Base-by-base conservation (phyloP, 1,284 basidiomycete genomes). In the Fomes fomentarius region DNA sequence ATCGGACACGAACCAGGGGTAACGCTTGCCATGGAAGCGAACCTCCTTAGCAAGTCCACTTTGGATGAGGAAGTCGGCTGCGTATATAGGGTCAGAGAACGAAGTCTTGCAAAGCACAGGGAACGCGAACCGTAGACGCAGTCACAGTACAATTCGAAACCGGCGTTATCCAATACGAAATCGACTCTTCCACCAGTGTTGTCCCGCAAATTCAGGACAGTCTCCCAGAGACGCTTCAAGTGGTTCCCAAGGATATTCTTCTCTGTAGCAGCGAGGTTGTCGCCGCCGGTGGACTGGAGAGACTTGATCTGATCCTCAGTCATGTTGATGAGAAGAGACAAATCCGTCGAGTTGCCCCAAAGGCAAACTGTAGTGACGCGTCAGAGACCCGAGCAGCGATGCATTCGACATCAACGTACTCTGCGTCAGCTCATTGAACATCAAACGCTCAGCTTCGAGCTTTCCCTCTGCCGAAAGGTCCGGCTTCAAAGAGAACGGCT, bases 251-350 rank as follows among this genome's bases (percentile, higher is more conserved):
- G 79, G 58, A 96, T 94, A 65, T 98, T 98, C 78, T 96, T 95
- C 75, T 98, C 95, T 0, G 96, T 97, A 1, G 94, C 92, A 7
- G 96, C 95, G 42, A 98, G 85, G 63, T 95, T 89, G 52, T 96
- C 96, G 26, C 95, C 95, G 24, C 96, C 96, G 19, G 96, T 98
- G 15, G 94, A 95, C 72, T 99, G 96, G n/a, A 98, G 82, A 51
- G 91, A 86, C 74, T 96, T 96, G 76, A 99, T 98, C 72, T 98
- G 96, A 40, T 98, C 96, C 74, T 98, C 96, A 12, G 93, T 94
- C 96, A 98, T 98, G 76, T 98, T 94, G 76, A 98, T 98, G 51
- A 98, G 81, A 30, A 98, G 82, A 2, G 94, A 96, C 50, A 98
- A 79, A 73, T 98, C 96, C 53, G 96, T 98, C n/a, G 94, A 93